These are phyloP conservation scores for Plasmodium vivax DNA, from an alignment of 169 alveolate species.

Conservation along the genomic window DNA sequence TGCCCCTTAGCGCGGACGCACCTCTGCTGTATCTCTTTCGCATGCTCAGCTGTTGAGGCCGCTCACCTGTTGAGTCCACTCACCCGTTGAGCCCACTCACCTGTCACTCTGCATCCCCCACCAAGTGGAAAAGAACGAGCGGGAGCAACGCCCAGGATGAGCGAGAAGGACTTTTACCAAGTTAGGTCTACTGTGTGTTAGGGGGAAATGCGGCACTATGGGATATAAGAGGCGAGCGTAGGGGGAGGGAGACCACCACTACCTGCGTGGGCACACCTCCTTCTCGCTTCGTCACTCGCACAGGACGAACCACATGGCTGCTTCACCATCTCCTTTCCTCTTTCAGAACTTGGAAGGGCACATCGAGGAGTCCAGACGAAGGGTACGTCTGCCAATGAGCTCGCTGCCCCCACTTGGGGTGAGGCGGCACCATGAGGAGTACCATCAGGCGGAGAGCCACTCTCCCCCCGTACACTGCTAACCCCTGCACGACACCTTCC, in stretches of 20 bases:
- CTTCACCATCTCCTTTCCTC: neutral
- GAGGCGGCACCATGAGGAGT: neutral
- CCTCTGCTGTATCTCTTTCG: neutral
- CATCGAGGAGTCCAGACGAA: conserved; percentile 36
- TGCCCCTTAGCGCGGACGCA: neutral
- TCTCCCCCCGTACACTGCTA: neutral
- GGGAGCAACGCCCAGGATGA: neutral
- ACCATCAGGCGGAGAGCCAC: neutral
- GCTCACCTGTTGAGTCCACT: neutral
- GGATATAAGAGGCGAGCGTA: neutral
- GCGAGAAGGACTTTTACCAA: conserved; percentile 46
- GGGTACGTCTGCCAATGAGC: neutral
- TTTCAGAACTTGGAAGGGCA: conserved; percentile 28
- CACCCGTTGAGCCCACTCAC: neutral
- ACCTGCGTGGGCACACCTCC: neutral
- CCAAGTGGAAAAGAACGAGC: neutral
- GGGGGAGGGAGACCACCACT: neutral
- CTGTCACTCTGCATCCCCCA: neutral
- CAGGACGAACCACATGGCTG: neutral
- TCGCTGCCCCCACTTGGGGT: neutral
- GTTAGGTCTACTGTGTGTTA: neutral
- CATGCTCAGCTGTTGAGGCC: too few relatives aligned
- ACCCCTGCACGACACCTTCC: neutral
- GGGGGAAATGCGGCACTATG: neutral
- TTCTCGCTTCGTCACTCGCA: neutral